Percentiles rank a stretch among this genome's conserved stretches.
Conservation (phyloP, 768 basidiomycete genomes). For the Tulasnella calospora region DNA sequence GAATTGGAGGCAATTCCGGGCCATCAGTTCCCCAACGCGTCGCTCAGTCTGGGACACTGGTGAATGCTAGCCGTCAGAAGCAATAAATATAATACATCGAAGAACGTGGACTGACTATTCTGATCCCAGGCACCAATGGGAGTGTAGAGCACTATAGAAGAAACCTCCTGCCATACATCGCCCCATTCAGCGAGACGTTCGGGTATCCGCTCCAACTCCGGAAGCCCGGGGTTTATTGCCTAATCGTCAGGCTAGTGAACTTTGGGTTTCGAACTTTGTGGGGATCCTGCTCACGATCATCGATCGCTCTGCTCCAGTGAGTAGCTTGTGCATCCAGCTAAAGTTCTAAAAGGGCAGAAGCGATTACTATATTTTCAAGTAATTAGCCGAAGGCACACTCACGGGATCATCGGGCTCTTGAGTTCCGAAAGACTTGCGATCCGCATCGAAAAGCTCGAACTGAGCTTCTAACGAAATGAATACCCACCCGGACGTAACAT, state of each 20-base stretch:
- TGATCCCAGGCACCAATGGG: not conserved
- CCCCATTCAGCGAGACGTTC: not conserved
- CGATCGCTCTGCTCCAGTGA: not conserved
- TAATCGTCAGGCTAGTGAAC: not conserved
- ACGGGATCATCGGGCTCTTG: constrained; percentile 12
- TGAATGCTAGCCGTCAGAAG: not conserved
- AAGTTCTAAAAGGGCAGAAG: not conserved
- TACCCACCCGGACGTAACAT: constrained; percentile 14
- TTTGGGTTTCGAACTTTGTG: not conserved
- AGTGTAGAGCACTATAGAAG: not conserved
- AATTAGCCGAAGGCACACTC: not conserved
- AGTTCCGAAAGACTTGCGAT: not conserved
- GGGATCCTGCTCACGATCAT: not conserved
- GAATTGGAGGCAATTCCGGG: not conserved
- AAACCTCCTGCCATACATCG: not conserved
- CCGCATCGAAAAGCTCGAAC: constrained; percentile 7
- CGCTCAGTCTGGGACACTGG: not conserved
- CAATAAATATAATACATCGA: not conserved
- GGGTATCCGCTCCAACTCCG: not conserved
- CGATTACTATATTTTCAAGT: not conserved
- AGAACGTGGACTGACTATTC: not conserved
- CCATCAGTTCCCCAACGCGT: not conserved
- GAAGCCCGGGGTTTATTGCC: not conserved
- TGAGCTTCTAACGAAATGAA: constrained; percentile 17
- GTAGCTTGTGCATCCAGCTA: not conserved